These are phyloP conservation scores for Taiozyma sp. DNA, from an alignment of 1,139 yeast genomes.

Conservation along the genomic window DNA sequence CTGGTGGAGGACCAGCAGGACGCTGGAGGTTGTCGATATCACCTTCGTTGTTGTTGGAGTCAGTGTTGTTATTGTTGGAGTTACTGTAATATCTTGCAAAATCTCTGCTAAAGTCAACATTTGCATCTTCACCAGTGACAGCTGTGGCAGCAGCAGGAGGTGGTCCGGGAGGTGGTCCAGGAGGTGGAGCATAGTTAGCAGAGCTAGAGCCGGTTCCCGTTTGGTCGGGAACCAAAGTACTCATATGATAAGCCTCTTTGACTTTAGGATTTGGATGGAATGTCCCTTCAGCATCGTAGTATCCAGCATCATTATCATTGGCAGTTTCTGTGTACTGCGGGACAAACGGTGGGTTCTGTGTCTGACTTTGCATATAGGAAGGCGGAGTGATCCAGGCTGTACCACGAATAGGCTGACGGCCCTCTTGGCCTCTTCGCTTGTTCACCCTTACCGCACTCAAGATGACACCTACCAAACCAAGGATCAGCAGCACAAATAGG, in stretches of 20 bases:
- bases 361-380: slow-evolving; percentile 59
- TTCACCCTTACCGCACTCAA: slow-evolving; percentile 55
- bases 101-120: slow-evolving; percentile 17
- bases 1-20: slow-evolving; percentile 22
- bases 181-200: slow-evolving; percentile 1
- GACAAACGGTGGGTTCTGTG: slow-evolving; percentile 40
- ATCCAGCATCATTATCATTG: slow-evolving; percentile 73
- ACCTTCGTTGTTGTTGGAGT: not conserved
- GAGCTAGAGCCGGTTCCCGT: slow-evolving; percentile 13
- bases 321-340: slow-evolving; percentile 67
- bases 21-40: slow-evolving; percentile 1
- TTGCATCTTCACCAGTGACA: slow-evolving; percentile 7
- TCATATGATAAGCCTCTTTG: slow-evolving; percentile 13
- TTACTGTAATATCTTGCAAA: slow-evolving; percentile 20
- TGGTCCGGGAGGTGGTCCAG: slow-evolving; percentile 7
- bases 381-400: slow-evolving; percentile 95
- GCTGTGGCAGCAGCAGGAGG: slow-evolving; percentile 10
- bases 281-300: slow-evolving; percentile 67
- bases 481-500: slow-evolving; percentile 39
- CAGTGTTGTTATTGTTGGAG: not conserved
- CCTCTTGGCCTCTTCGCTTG: slow-evolving; percentile 52
- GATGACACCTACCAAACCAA: slow-evolving; percentile 44
- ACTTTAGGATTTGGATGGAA: slow-evolving; percentile 33
- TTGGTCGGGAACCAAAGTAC: slow-evolving; percentile 20
- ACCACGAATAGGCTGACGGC: slow-evolving; percentile 70